A percentile compares a stretch with the other conserved stretches of the same genome.
phyloP scores from a whole-genome alignment of 108 stramenopile species.

The Epithemia pelagica region DNA sequence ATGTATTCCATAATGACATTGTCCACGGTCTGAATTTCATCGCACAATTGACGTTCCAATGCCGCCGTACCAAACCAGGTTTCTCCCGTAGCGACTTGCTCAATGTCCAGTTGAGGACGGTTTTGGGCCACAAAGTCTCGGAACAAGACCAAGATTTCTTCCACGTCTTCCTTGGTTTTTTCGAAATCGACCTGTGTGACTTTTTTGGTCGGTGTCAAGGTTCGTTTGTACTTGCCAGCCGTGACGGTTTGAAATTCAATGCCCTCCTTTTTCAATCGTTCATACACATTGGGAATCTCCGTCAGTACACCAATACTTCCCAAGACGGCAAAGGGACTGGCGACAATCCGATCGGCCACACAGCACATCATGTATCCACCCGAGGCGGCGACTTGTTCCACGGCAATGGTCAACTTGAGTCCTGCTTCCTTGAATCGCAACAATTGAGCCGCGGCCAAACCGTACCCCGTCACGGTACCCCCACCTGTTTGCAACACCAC shows the following conservation, averaged over 20 bases:
- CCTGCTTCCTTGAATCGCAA: constrained; percentile 69
- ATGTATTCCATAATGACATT: constrained; percentile 71
- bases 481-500: constrained; percentile 83
- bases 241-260: constrained; percentile 92
- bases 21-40: constrained; percentile 83
- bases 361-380: constrained; percentile 85
- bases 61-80: constrained; percentile 92
- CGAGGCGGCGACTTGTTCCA: constrained; percentile 91
- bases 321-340: constrained; percentile 77
- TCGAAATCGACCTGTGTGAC: constrained; percentile 76
- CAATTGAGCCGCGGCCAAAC: constrained; percentile 85
- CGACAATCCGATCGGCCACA: constrained; percentile 75
- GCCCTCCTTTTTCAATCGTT: constrained; percentile 81
- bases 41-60: constrained; percentile 71
- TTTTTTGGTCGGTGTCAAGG: constrained; percentile 88
- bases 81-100: constrained; percentile 88
- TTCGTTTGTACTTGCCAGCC: constrained; percentile 90
- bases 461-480: constrained; percentile 93
- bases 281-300: constrained; percentile 88
- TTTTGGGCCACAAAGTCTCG: constrained; percentile 71
- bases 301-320: constrained; percentile 89
- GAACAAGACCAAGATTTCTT: constrained; percentile 76
- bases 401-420: constrained; percentile 81
- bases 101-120: constrained; percentile 82
- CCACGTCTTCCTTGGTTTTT: constrained; percentile 78